Evolutionary conservation across 352 stramenopile genomes (phyloP), one percentile per base, ranked within the genome.

Genomic region (Pythium brachiatum): DNA sequence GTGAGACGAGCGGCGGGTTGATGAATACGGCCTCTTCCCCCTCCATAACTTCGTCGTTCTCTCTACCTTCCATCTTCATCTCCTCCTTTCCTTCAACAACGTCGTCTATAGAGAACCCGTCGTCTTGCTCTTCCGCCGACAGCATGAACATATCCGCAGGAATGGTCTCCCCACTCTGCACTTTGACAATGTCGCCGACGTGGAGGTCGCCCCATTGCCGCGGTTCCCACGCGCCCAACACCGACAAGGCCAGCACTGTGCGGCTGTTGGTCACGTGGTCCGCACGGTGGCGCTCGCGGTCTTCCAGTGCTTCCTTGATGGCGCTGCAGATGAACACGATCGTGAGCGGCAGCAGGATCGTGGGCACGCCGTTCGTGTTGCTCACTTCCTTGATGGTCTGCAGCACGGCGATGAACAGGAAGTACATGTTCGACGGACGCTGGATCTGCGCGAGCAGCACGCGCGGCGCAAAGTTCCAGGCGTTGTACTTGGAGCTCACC

Each of bases 291-390:
- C 88, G 81, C 62, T 90, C 78, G 31, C 84, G 74, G 50, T 95
- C 88, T 69, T 95, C 88, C n/a, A 93, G 62, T 21, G 78, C 82
- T 47, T 92, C 84, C 73, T 91, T 91, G 56, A 94, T 89, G 20
- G 79, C 83, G 39, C 78, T 90, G 57, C 86, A 91, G 43, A 91
- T 75, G 57, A 94, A 86, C 16, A 96, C 83, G 54, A 94, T 75
- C 25, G 67, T 70, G 29, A 96, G 71, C 39, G 85, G 82, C 47
- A 94, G 55, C 51, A 90, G 43, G 54, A 90, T 89, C 31, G 82
- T 92, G 47, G 89, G 89, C 43, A 96, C 80, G 39, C 88, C 88
- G 43, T 72, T 88, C 43, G 88, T 96, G 60, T 96, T 96, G 72
- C 78, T 92, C 41, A 96, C 86, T 58, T 87, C 73, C 51, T 78